phyloP scores from a whole-genome alignment of 306 rosid species.

The Sophora flavescens region DNA sequence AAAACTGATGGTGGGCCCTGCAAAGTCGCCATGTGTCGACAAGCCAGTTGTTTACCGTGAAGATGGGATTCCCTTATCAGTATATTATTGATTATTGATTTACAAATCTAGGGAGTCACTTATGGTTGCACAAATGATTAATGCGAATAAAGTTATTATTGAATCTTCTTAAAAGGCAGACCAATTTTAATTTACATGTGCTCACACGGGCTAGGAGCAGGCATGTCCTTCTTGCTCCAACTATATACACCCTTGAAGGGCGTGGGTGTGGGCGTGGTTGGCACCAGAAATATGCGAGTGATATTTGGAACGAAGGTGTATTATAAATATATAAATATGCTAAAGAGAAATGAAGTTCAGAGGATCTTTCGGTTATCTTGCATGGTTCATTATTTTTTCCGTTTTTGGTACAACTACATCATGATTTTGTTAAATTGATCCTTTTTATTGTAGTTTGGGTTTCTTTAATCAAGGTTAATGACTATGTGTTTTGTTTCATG shows the following conservation, averaged over 20 bases:
- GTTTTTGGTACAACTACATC: no score
- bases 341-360: not conserved
- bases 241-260: not conserved
- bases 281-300: not conserved
- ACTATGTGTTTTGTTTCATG: no score
- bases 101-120: not conserved
- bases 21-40: no score
- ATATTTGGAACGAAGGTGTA: not conserved
- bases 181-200: slow-evolving; percentile 24
- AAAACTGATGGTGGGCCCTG: no score
- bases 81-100: no score
- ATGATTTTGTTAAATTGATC: not conserved
- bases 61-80: no score
- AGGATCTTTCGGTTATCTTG: not conserved
- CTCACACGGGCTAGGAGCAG: slow-evolving; percentile 41
- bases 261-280: not conserved
- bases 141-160: not conserved
- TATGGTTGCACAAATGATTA: not conserved
- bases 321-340: not conserved
- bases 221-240: slow-evolving; percentile 17
- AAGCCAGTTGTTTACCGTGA: no score
- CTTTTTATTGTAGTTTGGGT: not conserved
- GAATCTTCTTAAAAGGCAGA: not conserved
- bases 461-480: not conserved
- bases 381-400: not conserved